phyloP scores from a whole-genome alignment of 371 early-diverging fungal genomes.

The Rhizopus microsporus region DNA sequence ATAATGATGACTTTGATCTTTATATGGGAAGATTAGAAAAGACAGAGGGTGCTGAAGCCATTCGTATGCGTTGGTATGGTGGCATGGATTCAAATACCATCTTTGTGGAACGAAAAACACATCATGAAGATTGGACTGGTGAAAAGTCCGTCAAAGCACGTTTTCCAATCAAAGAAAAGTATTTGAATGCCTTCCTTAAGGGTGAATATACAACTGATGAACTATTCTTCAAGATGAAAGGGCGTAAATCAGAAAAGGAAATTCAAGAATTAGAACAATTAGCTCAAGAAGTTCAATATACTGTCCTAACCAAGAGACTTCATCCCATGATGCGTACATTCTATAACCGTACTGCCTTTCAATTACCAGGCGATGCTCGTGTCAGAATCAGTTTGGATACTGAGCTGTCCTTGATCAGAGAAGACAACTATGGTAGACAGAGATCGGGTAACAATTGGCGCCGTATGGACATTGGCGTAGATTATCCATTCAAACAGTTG shows the following conservation, averaged over 20 bases:
- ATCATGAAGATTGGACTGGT: constrained; percentile 98
- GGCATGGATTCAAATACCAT: constrained; percentile 82
- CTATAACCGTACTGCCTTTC: constrained; percentile 99
- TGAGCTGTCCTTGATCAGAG: constrained; percentile 96
- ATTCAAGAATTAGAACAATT: constrained; percentile 79
- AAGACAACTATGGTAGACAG: constrained; percentile 74
- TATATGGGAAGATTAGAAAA: constrained; percentile 95
- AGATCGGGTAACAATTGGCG: constrained; percentile 94
- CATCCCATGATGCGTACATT: constrained; percentile 93
- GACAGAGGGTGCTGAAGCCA: constrained; percentile 92
- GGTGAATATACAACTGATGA: constrained; percentile 86
- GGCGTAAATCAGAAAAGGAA: constrained; percentile 82
- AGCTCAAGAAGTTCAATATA: constrained; percentile 83
- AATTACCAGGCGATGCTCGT: constrained; percentile 97
- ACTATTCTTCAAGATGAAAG: constrained; percentile 79
- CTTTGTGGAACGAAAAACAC: constrained; percentile 98
- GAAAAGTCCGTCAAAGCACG: constrained; percentile 95
- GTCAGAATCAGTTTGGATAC: constrained; percentile 99
- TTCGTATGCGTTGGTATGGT: constrained; percentile 98
- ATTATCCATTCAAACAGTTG: constrained; percentile 92
- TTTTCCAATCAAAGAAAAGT: constrained; percentile 95
- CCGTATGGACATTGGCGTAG: constrained; percentile 89
- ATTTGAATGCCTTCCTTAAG: constrained; percentile 84
- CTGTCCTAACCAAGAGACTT: constrained; percentile 76
- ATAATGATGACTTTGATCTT: constrained; percentile 92